Conservation (phyloP, 192 early-diverging fungal genomes). For the Mortierella antarctica region DNA sequence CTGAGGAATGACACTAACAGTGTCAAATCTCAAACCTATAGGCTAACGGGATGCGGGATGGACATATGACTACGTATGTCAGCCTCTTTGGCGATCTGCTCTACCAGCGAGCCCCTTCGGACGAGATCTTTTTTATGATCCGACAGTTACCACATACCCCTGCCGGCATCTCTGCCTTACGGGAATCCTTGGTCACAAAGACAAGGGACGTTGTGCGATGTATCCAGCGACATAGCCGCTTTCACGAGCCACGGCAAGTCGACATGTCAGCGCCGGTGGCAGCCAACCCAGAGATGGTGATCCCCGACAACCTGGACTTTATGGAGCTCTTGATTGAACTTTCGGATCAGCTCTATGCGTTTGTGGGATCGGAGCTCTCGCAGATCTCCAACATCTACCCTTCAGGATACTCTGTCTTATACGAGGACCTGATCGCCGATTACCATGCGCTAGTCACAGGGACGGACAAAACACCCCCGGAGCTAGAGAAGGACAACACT, state of each 20-base stretch:
- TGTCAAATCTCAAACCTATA: slow-evolving; percentile 47
- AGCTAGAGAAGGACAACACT: slow-evolving; percentile 74
- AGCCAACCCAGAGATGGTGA: slow-evolving; percentile 59
- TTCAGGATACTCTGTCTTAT: slow-evolving; percentile 36
- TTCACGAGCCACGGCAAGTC: slow-evolving; percentile 58
- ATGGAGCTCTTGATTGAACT: slow-evolving; percentile 83
- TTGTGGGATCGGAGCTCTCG: slow-evolving; percentile 65
- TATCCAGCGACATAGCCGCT: slow-evolving; percentile 65
- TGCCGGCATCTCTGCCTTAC: slow-evolving; percentile 56
- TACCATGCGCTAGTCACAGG: slow-evolving; percentile 22
- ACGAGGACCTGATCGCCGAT: slow-evolving; percentile 42
- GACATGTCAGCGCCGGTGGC: slow-evolving; percentile 10
- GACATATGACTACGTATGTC: slow-evolving; percentile 71
- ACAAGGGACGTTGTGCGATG: slow-evolving; percentile 63
- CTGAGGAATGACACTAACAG: background rate
- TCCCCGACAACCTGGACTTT: slow-evolving; percentile 74
- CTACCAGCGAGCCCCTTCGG: slow-evolving; percentile 77
- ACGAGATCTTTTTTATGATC: slow-evolving; percentile 69
- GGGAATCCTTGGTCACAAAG: slow-evolving; percentile 62
- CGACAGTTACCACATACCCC: slow-evolving; percentile 55
- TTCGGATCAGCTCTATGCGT: slow-evolving; percentile 80
- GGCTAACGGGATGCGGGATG: slow-evolving; percentile 68
- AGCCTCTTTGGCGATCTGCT: slow-evolving; percentile 76
- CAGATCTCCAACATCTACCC: slow-evolving; percentile 48
- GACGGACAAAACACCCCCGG: slow-evolving; percentile 29